Evolutionary conservation across 192 early-diverging fungal genomes (phyloP), one percentile per base, ranked within the genome.

Genomic region (Coemansia sp.): DNA sequence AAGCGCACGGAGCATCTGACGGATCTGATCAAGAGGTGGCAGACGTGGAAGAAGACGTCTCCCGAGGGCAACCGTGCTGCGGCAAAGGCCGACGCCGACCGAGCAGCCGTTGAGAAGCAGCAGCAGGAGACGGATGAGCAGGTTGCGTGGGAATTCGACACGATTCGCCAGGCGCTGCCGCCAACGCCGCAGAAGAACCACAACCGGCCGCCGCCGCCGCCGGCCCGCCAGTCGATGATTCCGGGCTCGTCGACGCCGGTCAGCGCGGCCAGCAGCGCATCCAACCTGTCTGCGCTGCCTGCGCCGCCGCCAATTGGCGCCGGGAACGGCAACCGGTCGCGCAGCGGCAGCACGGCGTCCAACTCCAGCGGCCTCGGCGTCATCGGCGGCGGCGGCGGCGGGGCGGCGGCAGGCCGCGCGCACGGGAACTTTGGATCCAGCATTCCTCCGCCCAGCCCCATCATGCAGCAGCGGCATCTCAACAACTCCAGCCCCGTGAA

Each of bases 1-100:
- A 93, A 94, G 73, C 94, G 94, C 57, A 89, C 89, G 0, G 90
- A 92, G 4, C 92, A 92, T 71, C 72, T 98, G 58, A 92, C 91
- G 18, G 94, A 96, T 45, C 74, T 98, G 32, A 90, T 94, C 52
- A 90, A 93, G 71, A 72, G 89, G 47, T 91, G 96, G 83, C 90
- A 95, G 65, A 84, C 84, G 56, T 96, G 92, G 91, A 65, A 91
- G 61, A 74, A 84, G 56, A 85, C 85, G 9, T 76, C 85, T 4
- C 83, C 86, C 4, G 86, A 83, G 41, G 69, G 47, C 49, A 75
- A 74, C 56, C 63, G 60, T 45, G 52, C 52, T 21, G 52, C 26
- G 26, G 66, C 45, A 40, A 74, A 80, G 71, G 40, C 63, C 5
- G 83, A 76, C 8, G 56, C 65, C 2, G 63, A 67, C 7, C 57